These are phyloP conservation scores for Rhododendron ferrugineum DNA, from an alignment of 148 eudicot genomes.

Conservation along the genomic window DNA sequence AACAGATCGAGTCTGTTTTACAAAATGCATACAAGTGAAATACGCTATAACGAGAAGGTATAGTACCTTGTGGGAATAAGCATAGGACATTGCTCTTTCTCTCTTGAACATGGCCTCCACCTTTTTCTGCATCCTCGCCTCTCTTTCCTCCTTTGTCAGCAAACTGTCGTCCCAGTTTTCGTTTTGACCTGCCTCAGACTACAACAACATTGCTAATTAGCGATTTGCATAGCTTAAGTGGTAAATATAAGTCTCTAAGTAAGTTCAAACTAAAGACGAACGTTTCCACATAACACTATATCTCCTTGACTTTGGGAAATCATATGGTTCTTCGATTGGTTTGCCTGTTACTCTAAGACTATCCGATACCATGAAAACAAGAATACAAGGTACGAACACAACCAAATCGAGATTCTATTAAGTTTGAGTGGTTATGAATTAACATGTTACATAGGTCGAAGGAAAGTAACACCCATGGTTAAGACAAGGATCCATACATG, in stretches of 20 bases:
- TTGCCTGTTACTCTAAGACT: background rate
- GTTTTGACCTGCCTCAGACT: slow-evolving; percentile 37
- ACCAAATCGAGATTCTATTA: background rate
- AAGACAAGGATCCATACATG: background rate
- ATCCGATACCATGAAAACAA: background rate
- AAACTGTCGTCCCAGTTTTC: slow-evolving; percentile 88
- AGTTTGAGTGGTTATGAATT: background rate
- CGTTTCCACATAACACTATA: background rate
- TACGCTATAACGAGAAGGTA: background rate
- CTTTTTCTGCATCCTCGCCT: slow-evolving; percentile 66
- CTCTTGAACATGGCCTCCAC: slow-evolving; percentile 77
- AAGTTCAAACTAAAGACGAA: background rate
- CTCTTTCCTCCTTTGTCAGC: slow-evolving; percentile 76
- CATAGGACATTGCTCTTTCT: slow-evolving; percentile 94
- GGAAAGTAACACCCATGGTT: background rate
- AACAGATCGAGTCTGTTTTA: background rate
- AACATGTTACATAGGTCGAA: background rate
- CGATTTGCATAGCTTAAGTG: background rate
- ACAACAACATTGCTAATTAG: background rate
- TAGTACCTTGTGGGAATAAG: slow-evolving; percentile 86
- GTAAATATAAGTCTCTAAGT: background rate
- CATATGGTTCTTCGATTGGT: background rate
- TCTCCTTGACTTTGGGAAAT: background rate
- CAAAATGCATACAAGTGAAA: background rate
- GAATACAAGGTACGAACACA: background rate